A percentile compares a stretch with the other conserved stretches of the same genome.
These are phyloP conservation scores for Homolaphlyctis polyrhiza DNA, from an alignment of 371 early-diverging fungal genomes.

Conservation along the genomic window DNA sequence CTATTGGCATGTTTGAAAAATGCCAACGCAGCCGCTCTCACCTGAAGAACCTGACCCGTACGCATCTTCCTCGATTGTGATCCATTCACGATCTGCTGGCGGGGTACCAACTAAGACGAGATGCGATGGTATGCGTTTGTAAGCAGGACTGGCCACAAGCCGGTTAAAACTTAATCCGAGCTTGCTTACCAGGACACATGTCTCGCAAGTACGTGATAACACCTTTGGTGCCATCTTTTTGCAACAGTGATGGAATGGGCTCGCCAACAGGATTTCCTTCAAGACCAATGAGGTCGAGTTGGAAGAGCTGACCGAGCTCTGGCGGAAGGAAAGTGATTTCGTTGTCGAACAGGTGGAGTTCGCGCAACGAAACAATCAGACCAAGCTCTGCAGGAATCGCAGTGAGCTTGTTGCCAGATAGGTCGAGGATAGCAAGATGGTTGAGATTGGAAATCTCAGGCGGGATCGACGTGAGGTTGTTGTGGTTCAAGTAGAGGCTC, in stretches of 20 bases:
- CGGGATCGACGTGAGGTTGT: slow-evolving; percentile 74
- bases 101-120: slow-evolving; percentile 61
- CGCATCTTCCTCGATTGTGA: slow-evolving; percentile 56
- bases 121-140: not conserved
- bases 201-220: slow-evolving; percentile 91
- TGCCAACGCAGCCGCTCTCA: not conserved
- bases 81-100: slow-evolving; percentile 93
- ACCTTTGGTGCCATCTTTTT: slow-evolving; percentile 83
- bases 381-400: slow-evolving; percentile 90
- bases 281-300: slow-evolving; percentile 87
- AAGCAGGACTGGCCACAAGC: not conserved
- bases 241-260: slow-evolving; percentile 70
- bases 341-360: slow-evolving; percentile 93
- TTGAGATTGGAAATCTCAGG: slow-evolving; percentile 64
- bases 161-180: too few relatives aligned
- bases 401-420: slow-evolving; percentile 86
- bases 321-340: slow-evolving; percentile 79
- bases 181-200: slow-evolving; percentile 72
- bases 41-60: not conserved
- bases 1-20: too few relatives aligned
- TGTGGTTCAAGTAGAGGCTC: slow-evolving; percentile 89
- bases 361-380: slow-evolving; percentile 72
- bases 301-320: slow-evolving; percentile 91
- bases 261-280: slow-evolving; percentile 95
- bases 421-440: slow-evolving; percentile 69